A percentile compares a stretch with the other conserved stretches of the same genome.
Conservation (phyloP, 2,329 filamentous ascomycete species). For the Didymella sp. region DNA sequence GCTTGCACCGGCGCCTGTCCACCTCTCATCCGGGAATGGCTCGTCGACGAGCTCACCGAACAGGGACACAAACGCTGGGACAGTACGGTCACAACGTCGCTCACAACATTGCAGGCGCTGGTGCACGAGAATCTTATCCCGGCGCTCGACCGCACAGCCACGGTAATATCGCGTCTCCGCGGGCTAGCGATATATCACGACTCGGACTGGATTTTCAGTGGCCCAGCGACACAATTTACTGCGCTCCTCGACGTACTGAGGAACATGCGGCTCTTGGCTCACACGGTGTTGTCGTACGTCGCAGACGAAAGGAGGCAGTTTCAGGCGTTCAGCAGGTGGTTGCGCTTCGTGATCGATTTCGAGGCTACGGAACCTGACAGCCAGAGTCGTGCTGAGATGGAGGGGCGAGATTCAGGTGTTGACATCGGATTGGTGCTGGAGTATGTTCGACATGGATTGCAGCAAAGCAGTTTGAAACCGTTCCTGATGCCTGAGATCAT, state of each 20-base stretch:
- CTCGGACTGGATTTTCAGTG: slow-evolving; percentile 64
- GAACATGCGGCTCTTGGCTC: slow-evolving; percentile 75
- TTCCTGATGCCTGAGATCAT: slow-evolving; percentile 61
- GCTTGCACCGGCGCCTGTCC: slow-evolving; percentile 84
- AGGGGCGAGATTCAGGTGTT: slow-evolving; percentile 78
- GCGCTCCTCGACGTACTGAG: slow-evolving; percentile 70
- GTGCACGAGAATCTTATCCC: slow-evolving; percentile 89
- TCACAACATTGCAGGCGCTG: slow-evolving; percentile 77
- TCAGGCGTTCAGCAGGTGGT: slow-evolving; percentile 79
- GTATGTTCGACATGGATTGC: slow-evolving; percentile 78
- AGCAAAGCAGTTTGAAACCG: slow-evolving; percentile 67
- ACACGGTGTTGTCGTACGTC: slow-evolving; percentile 73
- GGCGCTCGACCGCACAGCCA: slow-evolving; percentile 79
- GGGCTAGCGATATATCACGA: slow-evolving; percentile 84
- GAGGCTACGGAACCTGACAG: slow-evolving; percentile 69
- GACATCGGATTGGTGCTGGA: slow-evolving; percentile 75
- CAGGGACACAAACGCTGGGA: slow-evolving; percentile 96
- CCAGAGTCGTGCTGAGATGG: slow-evolving; percentile 70
- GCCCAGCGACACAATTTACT: slow-evolving; percentile 53
- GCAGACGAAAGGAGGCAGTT: slow-evolving; percentile 83
- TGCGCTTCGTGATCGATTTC: slow-evolving; percentile 81
- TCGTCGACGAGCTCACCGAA: slow-evolving; percentile 74
- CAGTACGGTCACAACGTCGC: slow-evolving; percentile 78
- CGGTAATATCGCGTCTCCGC: slow-evolving; percentile 81
- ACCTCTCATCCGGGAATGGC: slow-evolving; percentile 80